Evolutionary conservation across 2,329 filamentous ascomycete genomes (phyloP).

Genomic region (Penicillium olsonii): DNA sequence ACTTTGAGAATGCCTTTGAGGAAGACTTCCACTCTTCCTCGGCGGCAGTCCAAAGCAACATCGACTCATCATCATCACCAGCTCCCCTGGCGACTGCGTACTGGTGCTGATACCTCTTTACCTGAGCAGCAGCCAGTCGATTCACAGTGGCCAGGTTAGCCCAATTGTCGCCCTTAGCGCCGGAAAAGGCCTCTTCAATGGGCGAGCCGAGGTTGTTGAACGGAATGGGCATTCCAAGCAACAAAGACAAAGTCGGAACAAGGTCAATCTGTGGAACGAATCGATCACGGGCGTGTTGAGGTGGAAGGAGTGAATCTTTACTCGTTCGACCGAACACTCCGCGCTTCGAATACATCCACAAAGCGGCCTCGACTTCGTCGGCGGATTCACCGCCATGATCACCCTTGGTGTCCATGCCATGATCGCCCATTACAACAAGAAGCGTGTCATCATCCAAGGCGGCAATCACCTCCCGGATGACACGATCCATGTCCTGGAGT

Average conservation of each 20-base stretch:
- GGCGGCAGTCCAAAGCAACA: slow-evolving; percentile 62
- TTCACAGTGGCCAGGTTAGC: slow-evolving; percentile 75
- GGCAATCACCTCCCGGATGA: slow-evolving; percentile 71
- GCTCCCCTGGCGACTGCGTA: slow-evolving; percentile 75
- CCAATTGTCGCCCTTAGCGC: slow-evolving; percentile 68
- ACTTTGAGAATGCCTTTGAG: slow-evolving; percentile 42
- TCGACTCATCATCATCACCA: slow-evolving; percentile 59
- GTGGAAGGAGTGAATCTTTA: slow-evolving; percentile 58
- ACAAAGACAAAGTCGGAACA: slow-evolving; percentile 83
- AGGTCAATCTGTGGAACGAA: slow-evolving; percentile 88
- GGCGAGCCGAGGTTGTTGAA: slow-evolving; percentile 94
- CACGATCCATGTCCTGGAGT: slow-evolving; percentile 83
- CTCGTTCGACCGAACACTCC: slow-evolving; percentile 78
- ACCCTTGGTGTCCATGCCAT: slow-evolving; percentile 96
- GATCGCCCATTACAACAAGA: slow-evolving; percentile 96
- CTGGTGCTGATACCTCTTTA: slow-evolving; percentile 82
- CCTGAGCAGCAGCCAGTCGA: slow-evolving; percentile 77
- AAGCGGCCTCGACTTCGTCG: slow-evolving; percentile 87
- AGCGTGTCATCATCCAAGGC: slow-evolving; percentile 81
- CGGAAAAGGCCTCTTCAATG: slow-evolving; percentile 90
- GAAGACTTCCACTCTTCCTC: slow-evolving; percentile 55
- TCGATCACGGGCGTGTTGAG: slow-evolving; percentile 68
- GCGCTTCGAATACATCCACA: slow-evolving; percentile 98
- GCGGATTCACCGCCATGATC: slow-evolving; percentile 98
- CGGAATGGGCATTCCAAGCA: slow-evolving; percentile 88